Base-by-base conservation (phyloP, 805 yeast genomes). In the Ogataea salicorniae region DNA sequence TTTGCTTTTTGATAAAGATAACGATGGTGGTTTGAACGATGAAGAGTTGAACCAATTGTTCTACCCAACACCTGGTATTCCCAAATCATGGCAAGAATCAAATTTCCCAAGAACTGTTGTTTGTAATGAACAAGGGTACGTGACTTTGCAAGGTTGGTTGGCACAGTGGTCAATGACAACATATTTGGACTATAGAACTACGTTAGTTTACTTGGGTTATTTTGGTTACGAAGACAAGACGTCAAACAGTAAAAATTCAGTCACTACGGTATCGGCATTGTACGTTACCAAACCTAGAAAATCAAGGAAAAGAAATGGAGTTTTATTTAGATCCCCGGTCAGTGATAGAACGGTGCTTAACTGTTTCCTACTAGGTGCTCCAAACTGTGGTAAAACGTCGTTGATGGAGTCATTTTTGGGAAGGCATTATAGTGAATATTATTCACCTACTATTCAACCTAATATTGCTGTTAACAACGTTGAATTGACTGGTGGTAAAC, bases 121-220 rank as follows among this genome's bases (percentile, higher is more conserved):
- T 1, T 79, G 95, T 45, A 91, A 90, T 61, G 97, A 90, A 54
- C 83, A 82, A 52, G 97, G 96, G 0, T 78, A 81, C 61, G 90
- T 94, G 4, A 89, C 98, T 0, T 67, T 94, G 26, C 99, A 95
- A 68, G 99, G 99, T 3, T 94, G 99, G 99, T 69, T 94, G 36
- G 99, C 99, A 0, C 98, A 92, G 60, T 94, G 99, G 99, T 84
- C 92, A 57, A 86, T 94, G 87, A 89, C 97, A 0, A 92, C 98
- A 0, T 90, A 81, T 55, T 69, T 94, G 31, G 96, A 91, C 57
- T 81, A 86, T 61, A 81, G 77, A 56, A 84, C 89, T 0, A 90
- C 98, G 0, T 74, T 94, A 43, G 95, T 89, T 43, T 94, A 92
- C 59, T 68, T 94, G 51, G 96, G 95, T 0, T 88, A 87, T 68